Base-by-base conservation (phyloP, 2,329 filamentous ascomycete species). In the Sclerotinia sclerotiorum region DNA sequence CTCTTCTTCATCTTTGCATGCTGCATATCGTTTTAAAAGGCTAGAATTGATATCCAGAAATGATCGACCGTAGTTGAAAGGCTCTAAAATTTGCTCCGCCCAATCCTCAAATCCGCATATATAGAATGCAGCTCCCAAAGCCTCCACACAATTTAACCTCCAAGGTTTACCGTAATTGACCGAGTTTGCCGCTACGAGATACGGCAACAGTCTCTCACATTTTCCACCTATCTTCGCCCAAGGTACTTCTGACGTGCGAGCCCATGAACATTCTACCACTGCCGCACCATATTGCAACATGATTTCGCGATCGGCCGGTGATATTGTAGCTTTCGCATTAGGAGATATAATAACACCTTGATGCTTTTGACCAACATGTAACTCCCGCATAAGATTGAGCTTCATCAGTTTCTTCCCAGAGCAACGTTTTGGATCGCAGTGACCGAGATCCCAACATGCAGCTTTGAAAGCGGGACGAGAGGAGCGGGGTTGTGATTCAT, bases 161-260 rank as follows among this genome's bases (percentile, higher is more conserved):
- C 94, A 97, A 6, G 95, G 95, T 76, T 92, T 92, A 70, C 95
- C 95, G 80, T 99, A 99, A 81, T 99, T 99, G 77, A 97, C 95
- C 1, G 91, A 90, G 79, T 99, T 99, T 60, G 95, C 95, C 7
- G 95, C 95, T 62, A 99, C 94, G 10, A 99, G 88, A 79, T 99
- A 99, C 0, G 95, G 95, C 68, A 99, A 82, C 72, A 97, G 80
- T 66, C 95, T 84, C 82, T 97, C 93, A 79, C 94, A 97, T 79
- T 94, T 95, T 32, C 95, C 95, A 39, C 95, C 95, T 69, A 99
- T 97, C 73, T 91, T 91, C 69, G 84, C 85, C 88, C 94, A 99
- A 65, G 94, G 94, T 6, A 99, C 89, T 79, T 99, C 95, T 60
- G 91, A 85, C 10, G 96, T 92, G 69, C 95, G 85, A 4, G 96